Evolutionary conservation across 2,329 filamentous ascomycete genomes (phyloP), one percentile per base, ranked within the genome.

Genomic region (Geosmithia morbida): DNA sequence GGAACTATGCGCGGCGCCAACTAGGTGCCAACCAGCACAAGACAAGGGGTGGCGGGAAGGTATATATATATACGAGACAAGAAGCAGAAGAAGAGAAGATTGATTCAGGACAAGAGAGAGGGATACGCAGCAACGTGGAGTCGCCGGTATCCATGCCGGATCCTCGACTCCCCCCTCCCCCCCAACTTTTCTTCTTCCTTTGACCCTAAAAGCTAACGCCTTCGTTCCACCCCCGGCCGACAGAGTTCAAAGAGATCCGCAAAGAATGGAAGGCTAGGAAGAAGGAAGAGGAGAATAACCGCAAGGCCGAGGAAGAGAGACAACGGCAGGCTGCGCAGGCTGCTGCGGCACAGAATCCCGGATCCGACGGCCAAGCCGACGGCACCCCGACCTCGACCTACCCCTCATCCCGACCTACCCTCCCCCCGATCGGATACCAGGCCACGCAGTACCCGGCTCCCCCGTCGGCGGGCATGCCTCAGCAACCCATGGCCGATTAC

Each of bases 201-300:
- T 4, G 22, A 26, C 22, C 4, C 22, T 8, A 26, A 45, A 13
- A 26, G 44, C 26, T 42, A 22, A 42, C 22, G 22, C 4, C 41
- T 18, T 42, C 18, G 6, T 8, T 18, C 20, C 2, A 8, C 41
- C 16, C 17, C 20, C n/a, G 7, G 58, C 54, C 4, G 22, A 26
- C 60, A 97, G 92, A 97, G 66, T 97, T 98, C 70, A 98, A 98
- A 64, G 92, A 98, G 61, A 96, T 97, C 51, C 85, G 92, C 53
- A 97, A 97, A 62, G 90, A 97, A 61, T 98, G 92, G 92, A 98
- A 97, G 71, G 86, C 87, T 40, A 87, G 92, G 59, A 97, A 97
- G 79, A 98, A 98, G 86, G 92, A 97, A 64, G 90, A 97, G 57
- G 90, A 97, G 54, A 83, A 83, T 46, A 75, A 80, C 56, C 85